Conservation (phyloP, 1,139 yeast species). For the Lodderomyces jiufengensis region DNA sequence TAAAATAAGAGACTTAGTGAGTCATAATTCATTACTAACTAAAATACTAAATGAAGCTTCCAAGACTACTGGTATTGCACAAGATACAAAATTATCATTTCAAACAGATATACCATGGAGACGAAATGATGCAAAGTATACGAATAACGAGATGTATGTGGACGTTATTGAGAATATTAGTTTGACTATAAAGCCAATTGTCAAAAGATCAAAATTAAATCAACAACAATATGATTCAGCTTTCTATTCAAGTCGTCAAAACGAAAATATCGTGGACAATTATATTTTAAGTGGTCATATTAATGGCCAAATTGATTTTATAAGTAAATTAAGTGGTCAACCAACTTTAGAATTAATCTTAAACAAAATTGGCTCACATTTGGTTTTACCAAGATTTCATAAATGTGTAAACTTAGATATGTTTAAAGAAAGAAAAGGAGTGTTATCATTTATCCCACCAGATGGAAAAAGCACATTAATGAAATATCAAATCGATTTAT, state of each 20-base stretch:
- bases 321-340: slow-evolving; percentile 68
- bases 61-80: slow-evolving; percentile 17
- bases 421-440: slow-evolving; percentile 40
- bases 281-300: slow-evolving; percentile 55
- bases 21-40: slow-evolving; percentile 46
- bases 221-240: slow-evolving; percentile 32
- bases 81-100: slow-evolving; percentile 2
- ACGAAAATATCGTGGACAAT: slow-evolving; percentile 19
- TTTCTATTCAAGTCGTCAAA: slow-evolving; percentile 26
- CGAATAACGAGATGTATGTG: slow-evolving; percentile 77
- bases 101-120: slow-evolving; percentile 66
- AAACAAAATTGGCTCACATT: slow-evolving; percentile 38
- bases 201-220: slow-evolving; percentile 11
- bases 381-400: slow-evolving; percentile 57
- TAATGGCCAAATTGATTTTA: slow-evolving; percentile 60
- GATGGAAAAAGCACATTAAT: slow-evolving; percentile 72
- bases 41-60: slow-evolving; percentile 35
- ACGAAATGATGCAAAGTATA: slow-evolving; percentile 56
- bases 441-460: slow-evolving; percentile 76
- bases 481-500: slow-evolving; percentile 59
- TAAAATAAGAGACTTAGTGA: slow-evolving; percentile 65
- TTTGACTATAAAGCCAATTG: slow-evolving; percentile 36
- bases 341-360: slow-evolving; percentile 66
- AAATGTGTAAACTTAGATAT: slow-evolving; percentile 48
- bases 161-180: slow-evolving; percentile 65